A percentile compares a stretch with the other conserved stretches of the same genome.
Conservation (phyloP, 345 rosid genomes). For the Citrus sinensis region DVS_A1.0 CM039163.1:50224001-50224500, state of each 20-base stretch:
- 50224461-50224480: slow-evolving; percentile 83
- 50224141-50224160: slow-evolving; percentile 69
- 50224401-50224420: slow-evolving; percentile 86
- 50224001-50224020: slow-evolving; percentile 20
- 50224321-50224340: slow-evolving; percentile 73
- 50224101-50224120: slow-evolving; percentile 14
- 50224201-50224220: not conserved
- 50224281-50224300: slow-evolving; percentile 15
- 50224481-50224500: slow-evolving; percentile 66
- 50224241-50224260: not conserved
- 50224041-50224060: slow-evolving; percentile 4
- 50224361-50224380: slow-evolving; percentile 86
- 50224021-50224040: slow-evolving; percentile 9
- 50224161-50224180: slow-evolving; percentile 68
- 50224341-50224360: slow-evolving; percentile 90
- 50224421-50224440: slow-evolving; percentile 70
- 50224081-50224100: slow-evolving; percentile 15
- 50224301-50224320: slow-evolving; percentile 8
- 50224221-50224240: not conserved
- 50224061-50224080: slow-evolving; percentile 15
- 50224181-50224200: not conserved
- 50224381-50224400: slow-evolving; percentile 93
- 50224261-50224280: not conserved
- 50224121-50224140: slow-evolving; percentile 36
- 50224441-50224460: slow-evolving; percentile 78